Evolutionary conservation across 148 eudicot genomes (phyloP).

Genomic region (Vaccinium macrocarpon): DNA sequence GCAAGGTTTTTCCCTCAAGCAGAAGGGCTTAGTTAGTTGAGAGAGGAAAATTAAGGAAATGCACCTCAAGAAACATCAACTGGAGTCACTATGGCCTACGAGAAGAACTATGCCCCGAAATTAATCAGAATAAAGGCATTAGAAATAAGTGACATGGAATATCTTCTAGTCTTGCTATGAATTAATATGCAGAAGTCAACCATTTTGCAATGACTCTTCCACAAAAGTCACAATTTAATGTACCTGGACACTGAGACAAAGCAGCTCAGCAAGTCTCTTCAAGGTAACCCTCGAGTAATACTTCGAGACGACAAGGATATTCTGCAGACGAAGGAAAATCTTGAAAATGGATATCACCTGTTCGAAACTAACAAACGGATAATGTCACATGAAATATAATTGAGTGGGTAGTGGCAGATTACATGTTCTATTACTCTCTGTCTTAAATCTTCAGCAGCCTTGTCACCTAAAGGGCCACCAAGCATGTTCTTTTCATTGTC

Average conservation of each 20-base stretch:
- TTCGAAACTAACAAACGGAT: background rate
- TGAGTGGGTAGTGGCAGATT: conserved; percentile 20
- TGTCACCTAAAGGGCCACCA: conserved; percentile 87
- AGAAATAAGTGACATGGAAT: background rate
- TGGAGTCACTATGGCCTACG: background rate
- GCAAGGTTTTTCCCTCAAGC: background rate
- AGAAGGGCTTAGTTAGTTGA: background rate
- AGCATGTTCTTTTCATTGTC: conserved; percentile 76
- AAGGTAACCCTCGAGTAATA: conserved; percentile 81
- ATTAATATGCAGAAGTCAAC: background rate
- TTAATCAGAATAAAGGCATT: background rate
- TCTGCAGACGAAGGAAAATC: conserved; percentile 41
- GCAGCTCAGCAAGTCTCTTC: conserved; percentile 76
- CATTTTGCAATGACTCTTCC: background rate
- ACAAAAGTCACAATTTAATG: conserved; percentile 1
- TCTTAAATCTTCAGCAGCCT: conserved; percentile 87
- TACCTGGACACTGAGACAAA: conserved; percentile 78
- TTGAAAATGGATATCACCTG: background rate
- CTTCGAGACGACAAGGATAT: conserved; percentile 84
- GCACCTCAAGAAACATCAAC: background rate
- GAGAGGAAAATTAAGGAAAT: background rate
- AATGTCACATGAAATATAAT: background rate
- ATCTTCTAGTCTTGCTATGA: background rate
- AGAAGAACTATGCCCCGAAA: background rate
- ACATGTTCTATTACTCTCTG: conserved; percentile 96